Evolutionary conservation across 2,329 filamentous ascomycete genomes (phyloP).

Genomic region (Sclerotinia spermophila): DNA sequence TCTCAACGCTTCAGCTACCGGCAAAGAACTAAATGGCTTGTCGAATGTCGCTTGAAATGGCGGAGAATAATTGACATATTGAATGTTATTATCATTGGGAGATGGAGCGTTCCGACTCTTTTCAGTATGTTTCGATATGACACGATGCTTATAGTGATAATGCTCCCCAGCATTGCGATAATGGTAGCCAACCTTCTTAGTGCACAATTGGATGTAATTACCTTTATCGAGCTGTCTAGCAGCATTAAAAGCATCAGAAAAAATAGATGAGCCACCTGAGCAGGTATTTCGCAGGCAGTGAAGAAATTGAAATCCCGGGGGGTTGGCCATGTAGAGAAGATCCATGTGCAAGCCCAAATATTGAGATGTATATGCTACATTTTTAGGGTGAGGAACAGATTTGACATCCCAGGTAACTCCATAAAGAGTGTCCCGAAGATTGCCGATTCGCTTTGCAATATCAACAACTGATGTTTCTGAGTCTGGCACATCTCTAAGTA

Average conservation of each 20-base stretch:
- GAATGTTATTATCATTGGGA: neutral
- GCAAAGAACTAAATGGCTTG: neutral
- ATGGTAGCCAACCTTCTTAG: slow-evolving; percentile 54
- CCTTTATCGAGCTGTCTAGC: slow-evolving; percentile 42
- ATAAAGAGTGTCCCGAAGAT: slow-evolving; percentile 83
- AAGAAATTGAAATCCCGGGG: slow-evolving; percentile 79
- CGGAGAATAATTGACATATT: slow-evolving; percentile 65
- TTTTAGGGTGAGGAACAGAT: slow-evolving; percentile 77
- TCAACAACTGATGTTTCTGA: slow-evolving; percentile 60
- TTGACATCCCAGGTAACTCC: slow-evolving; percentile 87
- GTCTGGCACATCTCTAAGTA: slow-evolving; percentile 70
- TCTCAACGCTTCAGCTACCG: neutral
- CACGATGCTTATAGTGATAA: slow-evolving; percentile 57
- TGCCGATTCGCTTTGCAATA: slow-evolving; percentile 71
- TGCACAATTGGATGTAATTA: slow-evolving; percentile 41
- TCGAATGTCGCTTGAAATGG: slow-evolving; percentile 64
- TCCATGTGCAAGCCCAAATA: slow-evolving; percentile 91
- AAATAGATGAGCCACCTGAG: slow-evolving; percentile 78
- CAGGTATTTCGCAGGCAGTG: slow-evolving; percentile 83
- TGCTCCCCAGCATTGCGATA: slow-evolving; percentile 63
- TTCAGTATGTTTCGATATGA: slow-evolving; percentile 42
- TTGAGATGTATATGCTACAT: slow-evolving; percentile 83
- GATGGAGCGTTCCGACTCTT: neutral
- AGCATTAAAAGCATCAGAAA: slow-evolving; percentile 70
- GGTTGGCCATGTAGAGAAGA: slow-evolving; percentile 76